A percentile compares a stretch with the other conserved stretches of the same genome.
phyloP scores from a whole-genome alignment of 805 yeast genomes.

The Candida stauntonica region DNA sequence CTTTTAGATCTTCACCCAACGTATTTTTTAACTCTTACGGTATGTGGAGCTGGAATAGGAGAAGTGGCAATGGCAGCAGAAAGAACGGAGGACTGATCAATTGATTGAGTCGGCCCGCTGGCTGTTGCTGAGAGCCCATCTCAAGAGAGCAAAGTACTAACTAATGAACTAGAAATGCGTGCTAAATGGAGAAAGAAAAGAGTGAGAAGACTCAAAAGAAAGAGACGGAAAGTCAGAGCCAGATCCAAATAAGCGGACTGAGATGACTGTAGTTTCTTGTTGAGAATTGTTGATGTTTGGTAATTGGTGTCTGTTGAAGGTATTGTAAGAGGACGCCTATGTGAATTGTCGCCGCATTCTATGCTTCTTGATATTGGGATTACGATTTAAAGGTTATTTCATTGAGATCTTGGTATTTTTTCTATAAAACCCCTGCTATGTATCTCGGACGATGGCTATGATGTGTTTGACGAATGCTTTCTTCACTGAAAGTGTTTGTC shows the following conservation, averaged over 20 bases:
- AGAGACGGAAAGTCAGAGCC: conserved; percentile 99
- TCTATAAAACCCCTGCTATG: neutral
- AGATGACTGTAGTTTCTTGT: conserved; percentile 12
- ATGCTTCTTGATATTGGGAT: too few relatives aligned
- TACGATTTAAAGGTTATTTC: too few relatives aligned
- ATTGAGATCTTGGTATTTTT: conserved; percentile 6
- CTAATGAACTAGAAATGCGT: conserved; percentile 54
- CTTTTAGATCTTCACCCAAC: conserved; percentile 16
- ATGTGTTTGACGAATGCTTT: neutral
- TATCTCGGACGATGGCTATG: conserved; percentile 1
- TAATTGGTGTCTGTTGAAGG: neutral
- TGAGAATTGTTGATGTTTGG: neutral
- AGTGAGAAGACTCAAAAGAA: conserved; percentile 99
- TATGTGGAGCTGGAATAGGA: conserved; percentile 12
- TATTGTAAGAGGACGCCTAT: neutral
- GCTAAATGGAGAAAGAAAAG: conserved; percentile 99
- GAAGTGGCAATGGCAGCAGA: neutral
- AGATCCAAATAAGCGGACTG: conserved; percentile 88
- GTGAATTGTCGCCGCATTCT: too few relatives aligned
- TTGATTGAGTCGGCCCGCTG: too few relatives aligned
- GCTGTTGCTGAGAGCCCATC: too few relatives aligned
- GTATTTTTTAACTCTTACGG: conserved; percentile 22
- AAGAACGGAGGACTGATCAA: neutral
- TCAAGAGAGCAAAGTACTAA: too few relatives aligned
- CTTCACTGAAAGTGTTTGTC: neutral